Base-by-base conservation (phyloP, 176 grass and related monocot species). In the Oryza meridionalis region DNA sequence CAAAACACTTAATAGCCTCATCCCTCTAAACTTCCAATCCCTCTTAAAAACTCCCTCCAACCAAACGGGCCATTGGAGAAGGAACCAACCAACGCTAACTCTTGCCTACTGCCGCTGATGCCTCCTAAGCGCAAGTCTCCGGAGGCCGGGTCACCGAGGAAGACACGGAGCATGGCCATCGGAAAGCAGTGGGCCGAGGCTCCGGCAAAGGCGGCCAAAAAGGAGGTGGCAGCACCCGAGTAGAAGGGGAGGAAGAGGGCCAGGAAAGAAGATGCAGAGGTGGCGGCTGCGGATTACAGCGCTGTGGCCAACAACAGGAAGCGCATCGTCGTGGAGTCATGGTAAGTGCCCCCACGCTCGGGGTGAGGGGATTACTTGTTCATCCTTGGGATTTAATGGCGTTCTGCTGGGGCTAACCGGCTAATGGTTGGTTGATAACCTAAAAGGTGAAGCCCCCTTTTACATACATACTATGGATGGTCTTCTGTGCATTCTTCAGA, bases 251-350 rank as follows among this genome's bases (percentile, higher is more conserved):
- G 82, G 64, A 91, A 87, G 81, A 40, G n/a, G 31, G 75, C 16
- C 24, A 85, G 63, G 75, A 85, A 78, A 51, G 74, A 59, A 11
- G 73, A 29, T 7, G 42, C 77, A 11, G 61, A 45, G 17, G 73
- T 4, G 37, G 26, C 49, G 25, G 59, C 29, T 31, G 29, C 29
- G 26, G 75, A 67, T 31, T 31, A 2, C 29, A 2, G 29, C 29
- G 29, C 29, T 31, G 29, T 11, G 2, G 77, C 13, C 27, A 75
- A 3, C 22, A 25, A 27, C 15, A 73, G 65, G 14, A 91, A 87
- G 77, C 72, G 81, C 27, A n/a, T 91, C 65, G 16, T 88, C 85
- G 38, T 91, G 35, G 89, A 91, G 58, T 82, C 89, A 0, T 91
- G 89, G 89, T 91, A 37, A 81, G 77, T 65, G 13, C 8, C 8